Evolutionary conservation across 192 early-diverging fungal species (phyloP).

Genomic region (Powellomyces hirtus): DNA sequence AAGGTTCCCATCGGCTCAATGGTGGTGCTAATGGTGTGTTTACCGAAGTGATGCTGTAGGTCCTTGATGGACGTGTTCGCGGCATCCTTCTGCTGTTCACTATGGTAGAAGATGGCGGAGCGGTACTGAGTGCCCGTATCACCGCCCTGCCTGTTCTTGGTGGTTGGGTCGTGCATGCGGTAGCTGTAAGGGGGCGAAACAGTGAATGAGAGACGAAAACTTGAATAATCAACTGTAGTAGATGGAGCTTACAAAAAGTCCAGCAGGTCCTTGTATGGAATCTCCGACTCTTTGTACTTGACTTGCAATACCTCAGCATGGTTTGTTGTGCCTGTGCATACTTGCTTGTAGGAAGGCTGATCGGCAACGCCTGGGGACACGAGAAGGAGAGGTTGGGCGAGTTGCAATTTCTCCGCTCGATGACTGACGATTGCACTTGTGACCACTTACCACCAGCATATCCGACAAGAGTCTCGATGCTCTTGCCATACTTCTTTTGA

Average conservation of each 20-base stretch:
- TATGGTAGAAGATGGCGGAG: slow-evolving; percentile 83
- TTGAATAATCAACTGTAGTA: no score
- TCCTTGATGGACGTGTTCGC: slow-evolving; percentile 73
- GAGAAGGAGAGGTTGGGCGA: not conserved
- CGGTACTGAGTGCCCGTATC: slow-evolving; percentile 88
- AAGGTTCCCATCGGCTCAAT: slow-evolving; percentile 69
- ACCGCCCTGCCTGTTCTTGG: slow-evolving; percentile 77
- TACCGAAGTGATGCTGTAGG: slow-evolving; percentile 51
- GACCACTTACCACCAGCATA: slow-evolving; percentile 59
- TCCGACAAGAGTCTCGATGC: slow-evolving; percentile 62
- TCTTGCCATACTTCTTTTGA: slow-evolving; percentile 41
- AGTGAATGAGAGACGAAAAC: not conserved
- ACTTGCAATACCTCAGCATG: slow-evolving; percentile 86
- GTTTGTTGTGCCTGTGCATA: slow-evolving; percentile 69
- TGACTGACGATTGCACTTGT: not conserved
- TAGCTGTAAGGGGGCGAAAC: slow-evolving; percentile 50
- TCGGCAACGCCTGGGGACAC: not conserved
- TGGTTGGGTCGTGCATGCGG: slow-evolving; percentile 76
- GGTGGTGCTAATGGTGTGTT: slow-evolving; percentile 57
- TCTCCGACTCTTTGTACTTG: slow-evolving; percentile 65
- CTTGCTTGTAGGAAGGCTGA: slow-evolving; percentile 40
- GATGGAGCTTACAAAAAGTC: slow-evolving; percentile 70
- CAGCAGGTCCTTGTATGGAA: slow-evolving; percentile 73
- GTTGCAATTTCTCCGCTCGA: slow-evolving; percentile 37
- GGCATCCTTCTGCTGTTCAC: slow-evolving; percentile 63